Conservation (phyloP, 345 rosid genomes). For the Excoecaria agallocha region DNA sequence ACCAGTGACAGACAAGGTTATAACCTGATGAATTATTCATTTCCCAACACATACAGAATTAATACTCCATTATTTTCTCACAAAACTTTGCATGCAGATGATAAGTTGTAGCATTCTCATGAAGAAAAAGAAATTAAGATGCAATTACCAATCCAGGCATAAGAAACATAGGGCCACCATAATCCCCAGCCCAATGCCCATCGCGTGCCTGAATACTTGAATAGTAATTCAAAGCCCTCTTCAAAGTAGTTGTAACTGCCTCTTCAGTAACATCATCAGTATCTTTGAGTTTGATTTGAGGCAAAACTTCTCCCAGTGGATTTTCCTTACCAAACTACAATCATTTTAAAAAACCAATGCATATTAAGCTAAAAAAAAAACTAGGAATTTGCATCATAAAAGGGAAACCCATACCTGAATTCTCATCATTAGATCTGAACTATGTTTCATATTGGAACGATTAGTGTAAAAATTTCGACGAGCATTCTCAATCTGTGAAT, state of each 20-base stretch:
- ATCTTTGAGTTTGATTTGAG: slow-evolving; percentile 53
- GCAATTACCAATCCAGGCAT: slow-evolving; percentile 81
- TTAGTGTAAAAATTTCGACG: slow-evolving; percentile 48
- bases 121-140: not conserved
- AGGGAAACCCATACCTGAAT: slow-evolving; percentile 46
- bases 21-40: slow-evolving; percentile 46
- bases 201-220: slow-evolving; percentile 81
- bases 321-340: slow-evolving; percentile 71
- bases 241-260: slow-evolving; percentile 52
- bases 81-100: not conserved
- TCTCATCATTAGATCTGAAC: slow-evolving; percentile 88
- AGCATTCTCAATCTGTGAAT: slow-evolving; percentile 56
- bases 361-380: not conserved
- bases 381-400: not conserved
- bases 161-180: slow-evolving; percentile 98
- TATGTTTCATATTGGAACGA: slow-evolving; percentile 68
- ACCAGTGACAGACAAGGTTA: slow-evolving; percentile 75
- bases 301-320: slow-evolving; percentile 34
- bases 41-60: not conserved
- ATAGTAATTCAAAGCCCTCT: slow-evolving; percentile 67
- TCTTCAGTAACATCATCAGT: slow-evolving; percentile 60
- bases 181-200: slow-evolving; percentile 99
- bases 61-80: not conserved
- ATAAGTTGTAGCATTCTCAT: too few species aligned
- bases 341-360: not conserved